Evolutionary conservation across 352 stramenopile species (phyloP).

Genomic region (Phytophthora nicotianae): DNA sequence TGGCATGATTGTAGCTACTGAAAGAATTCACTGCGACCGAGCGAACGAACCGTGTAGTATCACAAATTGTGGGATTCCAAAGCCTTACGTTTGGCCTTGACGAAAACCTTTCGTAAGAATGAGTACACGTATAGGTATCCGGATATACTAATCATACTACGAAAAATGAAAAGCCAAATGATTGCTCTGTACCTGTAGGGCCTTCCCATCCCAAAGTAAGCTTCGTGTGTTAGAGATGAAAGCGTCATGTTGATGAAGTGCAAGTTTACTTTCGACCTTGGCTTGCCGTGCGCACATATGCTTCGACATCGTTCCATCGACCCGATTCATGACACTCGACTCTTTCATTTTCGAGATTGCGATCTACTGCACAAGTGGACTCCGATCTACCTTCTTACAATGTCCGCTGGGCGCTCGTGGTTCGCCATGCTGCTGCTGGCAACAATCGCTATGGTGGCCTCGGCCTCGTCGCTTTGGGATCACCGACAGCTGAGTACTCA

Average conservation of each 20-base stretch:
- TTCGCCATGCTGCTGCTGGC: constrained; percentile 10
- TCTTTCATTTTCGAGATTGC: constrained; percentile 12
- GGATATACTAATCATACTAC: background rate
- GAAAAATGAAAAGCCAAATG: background rate
- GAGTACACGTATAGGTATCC: no score
- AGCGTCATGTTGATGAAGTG: constrained; percentile 3
- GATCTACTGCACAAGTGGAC: background rate
- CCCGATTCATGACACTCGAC: background rate
- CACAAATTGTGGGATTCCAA: no score
- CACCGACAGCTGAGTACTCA: constrained; percentile 13
- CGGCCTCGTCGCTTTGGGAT: background rate
- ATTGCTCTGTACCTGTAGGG: background rate
- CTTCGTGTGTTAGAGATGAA: background rate
- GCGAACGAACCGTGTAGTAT: no score
- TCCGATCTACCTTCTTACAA: background rate
- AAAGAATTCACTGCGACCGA: no score
- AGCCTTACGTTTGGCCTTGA: no score
- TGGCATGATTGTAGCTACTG: no score
- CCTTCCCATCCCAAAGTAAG: constrained; percentile 4
- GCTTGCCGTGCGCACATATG: background rate
- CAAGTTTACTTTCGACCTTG: background rate
- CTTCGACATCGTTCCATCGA: background rate
- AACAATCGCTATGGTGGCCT: background rate
- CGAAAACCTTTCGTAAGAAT: no score
- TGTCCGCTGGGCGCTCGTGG: background rate